Percentiles rank a stretch among this genome's conserved stretches.
Conservation (phyloP, 805 yeast species). For the Wickerhamiella galacta region DNA sequence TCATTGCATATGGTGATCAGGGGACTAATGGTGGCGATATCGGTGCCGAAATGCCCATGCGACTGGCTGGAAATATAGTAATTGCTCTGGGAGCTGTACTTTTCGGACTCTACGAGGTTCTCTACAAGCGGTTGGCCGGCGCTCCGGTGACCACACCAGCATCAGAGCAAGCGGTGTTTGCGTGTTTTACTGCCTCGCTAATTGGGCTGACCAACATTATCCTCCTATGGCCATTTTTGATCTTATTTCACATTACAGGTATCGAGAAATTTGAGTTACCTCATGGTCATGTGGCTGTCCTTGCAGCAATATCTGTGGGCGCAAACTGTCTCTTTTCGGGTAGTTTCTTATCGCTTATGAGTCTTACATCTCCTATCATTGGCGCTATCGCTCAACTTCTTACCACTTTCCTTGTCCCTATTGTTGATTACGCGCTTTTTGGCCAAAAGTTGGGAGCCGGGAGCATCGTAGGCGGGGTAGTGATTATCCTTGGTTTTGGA, state of each 20-base stretch:
- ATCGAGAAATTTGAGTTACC: constrained; percentile 44
- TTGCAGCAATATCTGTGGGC: constrained; percentile 35
- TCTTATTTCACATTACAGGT: constrained; percentile 35
- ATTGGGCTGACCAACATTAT: constrained; percentile 43
- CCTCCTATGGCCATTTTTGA: constrained; percentile 32
- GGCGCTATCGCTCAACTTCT: constrained; percentile 51
- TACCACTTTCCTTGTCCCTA: constrained; percentile 65
- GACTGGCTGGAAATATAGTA: constrained; percentile 52
- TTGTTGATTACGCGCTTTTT: constrained; percentile 55
- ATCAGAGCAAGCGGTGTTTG: constrained; percentile 61
- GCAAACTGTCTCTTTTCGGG: constrained; percentile 56
- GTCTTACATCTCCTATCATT: constrained; percentile 71
- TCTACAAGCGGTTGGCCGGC: constrained; percentile 60
- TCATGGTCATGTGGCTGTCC: constrained; percentile 26
- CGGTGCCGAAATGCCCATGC: constrained; percentile 31
- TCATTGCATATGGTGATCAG: constrained; percentile 44
- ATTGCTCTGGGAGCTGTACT: constrained; percentile 59
- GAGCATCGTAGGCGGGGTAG: constrained; percentile 51
- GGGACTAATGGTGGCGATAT: constrained; percentile 15
- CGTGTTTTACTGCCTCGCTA: constrained; percentile 55
- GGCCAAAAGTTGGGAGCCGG: constrained; percentile 36
- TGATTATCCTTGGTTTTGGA: constrained; percentile 54
- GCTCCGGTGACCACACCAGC: constrained; percentile 52
- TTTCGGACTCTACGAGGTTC: constrained; percentile 71
- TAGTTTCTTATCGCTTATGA: constrained; percentile 58